Evolutionary conservation across 2,329 filamentous ascomycete species (phyloP).

Genomic region (Neoscytalidium dimidiatum): DNA sequence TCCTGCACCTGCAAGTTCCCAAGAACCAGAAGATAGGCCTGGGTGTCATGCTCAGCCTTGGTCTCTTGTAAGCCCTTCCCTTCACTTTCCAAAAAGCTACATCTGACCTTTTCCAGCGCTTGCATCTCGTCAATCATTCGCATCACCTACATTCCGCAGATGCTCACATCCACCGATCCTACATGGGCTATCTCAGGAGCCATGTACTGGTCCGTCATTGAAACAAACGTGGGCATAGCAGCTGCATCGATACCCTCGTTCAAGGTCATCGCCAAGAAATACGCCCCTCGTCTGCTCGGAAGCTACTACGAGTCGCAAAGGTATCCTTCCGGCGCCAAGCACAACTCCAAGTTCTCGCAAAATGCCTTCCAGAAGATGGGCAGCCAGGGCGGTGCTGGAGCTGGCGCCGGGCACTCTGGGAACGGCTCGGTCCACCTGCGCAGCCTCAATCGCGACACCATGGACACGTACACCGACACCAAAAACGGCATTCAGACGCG

Average conservation of each 20-base stretch:
- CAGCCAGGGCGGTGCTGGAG: neutral
- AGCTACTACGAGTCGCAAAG: constrained; percentile 19
- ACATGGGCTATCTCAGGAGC: constrained; percentile 18
- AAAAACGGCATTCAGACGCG: constrained; percentile 8
- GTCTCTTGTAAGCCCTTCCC: constrained; percentile 26
- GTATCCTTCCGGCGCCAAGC: neutral
- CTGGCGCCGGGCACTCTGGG: neutral
- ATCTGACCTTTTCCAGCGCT: constrained; percentile 5
- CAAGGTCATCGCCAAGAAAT: constrained; percentile 21
- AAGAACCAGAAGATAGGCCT: constrained; percentile 25
- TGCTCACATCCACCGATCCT: constrained; percentile 11
- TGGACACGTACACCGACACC: neutral
- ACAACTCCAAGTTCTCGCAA: constrained; percentile 1
- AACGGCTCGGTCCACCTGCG: neutral
- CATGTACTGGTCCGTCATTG: constrained; percentile 21
- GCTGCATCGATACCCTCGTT: constrained; percentile 21
- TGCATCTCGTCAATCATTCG: constrained; percentile 20
- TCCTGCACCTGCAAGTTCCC: constrained; percentile 25
- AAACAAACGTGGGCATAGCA: constrained; percentile 19
- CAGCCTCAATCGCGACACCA: constrained; percentile 10
- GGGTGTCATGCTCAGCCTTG: constrained; percentile 26
- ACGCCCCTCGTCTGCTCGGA: constrained; percentile 18
- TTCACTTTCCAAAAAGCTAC: no score
- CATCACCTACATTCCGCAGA: constrained; percentile 19
- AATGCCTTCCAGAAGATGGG: constrained; percentile 15